These are phyloP conservation scores for Priceomyces medius DNA, from an alignment of 805 yeast genomes.

Conservation along the genomic window DNA sequence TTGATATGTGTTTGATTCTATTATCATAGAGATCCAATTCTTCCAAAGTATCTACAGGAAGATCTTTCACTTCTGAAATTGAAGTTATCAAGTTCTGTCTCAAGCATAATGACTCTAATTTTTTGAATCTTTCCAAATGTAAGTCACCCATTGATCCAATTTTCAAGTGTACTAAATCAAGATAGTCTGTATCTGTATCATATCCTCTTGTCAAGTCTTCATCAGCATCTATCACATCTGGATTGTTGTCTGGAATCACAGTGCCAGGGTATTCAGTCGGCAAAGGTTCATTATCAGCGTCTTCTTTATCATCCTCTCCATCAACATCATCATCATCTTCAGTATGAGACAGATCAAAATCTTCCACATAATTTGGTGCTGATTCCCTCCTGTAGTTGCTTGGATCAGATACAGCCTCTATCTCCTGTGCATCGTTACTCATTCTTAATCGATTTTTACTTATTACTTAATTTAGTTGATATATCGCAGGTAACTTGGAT, in stretches of 20 bases:
- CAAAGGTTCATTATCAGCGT: constrained; percentile 28
- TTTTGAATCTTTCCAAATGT: constrained; percentile 52
- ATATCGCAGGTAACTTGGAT: too few relatives aligned
- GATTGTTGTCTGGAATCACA: constrained; percentile 42
- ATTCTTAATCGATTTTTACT: too few relatives aligned
- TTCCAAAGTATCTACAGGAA: constrained; percentile 62
- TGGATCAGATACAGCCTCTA: background rate
- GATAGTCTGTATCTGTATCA: constrained; percentile 55
- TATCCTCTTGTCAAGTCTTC: constrained; percentile 57
- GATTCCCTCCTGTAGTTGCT: background rate
- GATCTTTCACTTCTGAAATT: constrained; percentile 52
- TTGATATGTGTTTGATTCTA: constrained; percentile 80
- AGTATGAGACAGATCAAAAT: constrained; percentile 10
- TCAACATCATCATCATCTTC: constrained; percentile 28
- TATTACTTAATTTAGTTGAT: too few relatives aligned
- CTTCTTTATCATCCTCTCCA: constrained; percentile 20
- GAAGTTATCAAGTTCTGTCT: constrained; percentile 81
- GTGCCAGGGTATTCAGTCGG: constrained; percentile 47
- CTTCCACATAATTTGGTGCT: background rate
- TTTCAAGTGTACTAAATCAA: constrained; percentile 71
- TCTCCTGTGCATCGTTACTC: background rate
- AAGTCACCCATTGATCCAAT: constrained; percentile 62
- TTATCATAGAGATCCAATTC: constrained; percentile 92
- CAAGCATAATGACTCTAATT: constrained; percentile 62
- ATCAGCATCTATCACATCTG: constrained; percentile 66